phyloP scores from a whole-genome alignment of 371 early-diverging fungal genomes.

The Mucor piriformis region DNA sequence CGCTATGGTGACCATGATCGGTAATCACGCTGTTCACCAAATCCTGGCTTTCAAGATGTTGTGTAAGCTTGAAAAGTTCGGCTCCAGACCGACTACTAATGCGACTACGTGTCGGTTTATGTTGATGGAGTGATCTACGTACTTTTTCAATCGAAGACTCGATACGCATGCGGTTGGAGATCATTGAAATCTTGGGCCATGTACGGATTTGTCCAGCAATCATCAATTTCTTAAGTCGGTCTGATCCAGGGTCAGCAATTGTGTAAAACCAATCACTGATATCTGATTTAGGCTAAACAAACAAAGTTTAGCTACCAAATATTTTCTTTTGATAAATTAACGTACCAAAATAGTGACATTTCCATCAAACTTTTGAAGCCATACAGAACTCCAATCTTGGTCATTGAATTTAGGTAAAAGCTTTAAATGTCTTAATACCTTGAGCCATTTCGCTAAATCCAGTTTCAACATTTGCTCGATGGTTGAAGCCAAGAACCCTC shows the following conservation, averaged over 20 bases:
- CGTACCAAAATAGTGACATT: conserved; percentile 79
- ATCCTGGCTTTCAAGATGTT: neutral
- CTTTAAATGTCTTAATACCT: conserved; percentile 76
- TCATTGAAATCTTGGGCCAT: conserved; percentile 84
- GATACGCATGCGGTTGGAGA: conserved; percentile 75
- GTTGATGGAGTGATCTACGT: conserved; percentile 28
- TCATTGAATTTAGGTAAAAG: conserved; percentile 75
- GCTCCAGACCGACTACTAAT: conserved; percentile 2
- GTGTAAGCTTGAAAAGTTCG: conserved; percentile 6
- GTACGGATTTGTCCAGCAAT: conserved; percentile 65
- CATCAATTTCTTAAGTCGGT: conserved; percentile 62
- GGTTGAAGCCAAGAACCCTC: conserved; percentile 83
- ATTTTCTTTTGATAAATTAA: neutral
- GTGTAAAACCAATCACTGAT: conserved; percentile 70
- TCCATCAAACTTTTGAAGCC: conserved; percentile 89
- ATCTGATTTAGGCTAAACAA: conserved; percentile 60
- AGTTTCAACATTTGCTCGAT: conserved; percentile 82
- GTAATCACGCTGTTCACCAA: neutral
- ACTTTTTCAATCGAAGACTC: conserved; percentile 67
- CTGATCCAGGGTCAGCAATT: conserved; percentile 71
- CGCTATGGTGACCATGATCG: conserved; percentile 14
- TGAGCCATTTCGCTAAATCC: conserved; percentile 87
- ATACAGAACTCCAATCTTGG: conserved; percentile 83
- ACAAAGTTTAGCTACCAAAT: neutral
- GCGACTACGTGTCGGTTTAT: neutral